phyloP scores from a whole-genome alignment of 176 grass and related monocot species.

The Microstegium vimineum region DNA sequence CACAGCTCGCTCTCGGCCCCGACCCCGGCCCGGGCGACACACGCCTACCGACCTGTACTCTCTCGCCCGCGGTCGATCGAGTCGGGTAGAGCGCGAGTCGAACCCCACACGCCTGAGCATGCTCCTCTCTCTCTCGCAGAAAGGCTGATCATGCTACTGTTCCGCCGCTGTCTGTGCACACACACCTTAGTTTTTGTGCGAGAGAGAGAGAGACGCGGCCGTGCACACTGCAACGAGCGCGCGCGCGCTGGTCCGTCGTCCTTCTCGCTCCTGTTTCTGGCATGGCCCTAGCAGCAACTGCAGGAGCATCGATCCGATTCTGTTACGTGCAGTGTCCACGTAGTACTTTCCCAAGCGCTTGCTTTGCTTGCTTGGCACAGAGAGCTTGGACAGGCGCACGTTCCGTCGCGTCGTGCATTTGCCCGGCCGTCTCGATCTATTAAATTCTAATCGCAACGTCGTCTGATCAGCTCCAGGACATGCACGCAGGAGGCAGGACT shows the following conservation, averaged over 20 bases:
- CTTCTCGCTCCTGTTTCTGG: constrained; percentile 2
- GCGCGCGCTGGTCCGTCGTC: background rate
- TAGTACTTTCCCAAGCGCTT: constrained; percentile 3
- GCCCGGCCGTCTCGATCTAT: background rate
- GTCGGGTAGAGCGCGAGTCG: too few relatives aligned
- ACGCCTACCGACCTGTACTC: background rate
- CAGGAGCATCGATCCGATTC: background rate
- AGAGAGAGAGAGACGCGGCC: background rate
- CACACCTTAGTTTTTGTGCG: background rate
- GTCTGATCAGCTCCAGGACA: background rate
- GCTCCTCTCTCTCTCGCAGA: too few relatives aligned
- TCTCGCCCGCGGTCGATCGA: too few relatives aligned
- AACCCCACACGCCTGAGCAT: background rate
- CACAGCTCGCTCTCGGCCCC: background rate
- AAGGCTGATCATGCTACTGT: background rate
- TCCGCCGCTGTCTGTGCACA: background rate
- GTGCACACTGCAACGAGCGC: background rate
- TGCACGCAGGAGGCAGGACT: background rate
- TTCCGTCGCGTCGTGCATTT: constrained; percentile 6
- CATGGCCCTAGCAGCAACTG: background rate
- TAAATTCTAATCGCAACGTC: background rate
- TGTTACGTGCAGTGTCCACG: constrained; percentile 4
- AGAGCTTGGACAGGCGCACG: constrained; percentile 25
- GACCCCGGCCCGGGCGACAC: too few relatives aligned
- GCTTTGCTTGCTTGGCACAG: too few relatives aligned